A percentile compares a stretch with the other conserved stretches of the same genome.
Conservation (phyloP, 495 filamentous ascomycete genomes). For the Penicillium macrosclerotiorum region DNA sequence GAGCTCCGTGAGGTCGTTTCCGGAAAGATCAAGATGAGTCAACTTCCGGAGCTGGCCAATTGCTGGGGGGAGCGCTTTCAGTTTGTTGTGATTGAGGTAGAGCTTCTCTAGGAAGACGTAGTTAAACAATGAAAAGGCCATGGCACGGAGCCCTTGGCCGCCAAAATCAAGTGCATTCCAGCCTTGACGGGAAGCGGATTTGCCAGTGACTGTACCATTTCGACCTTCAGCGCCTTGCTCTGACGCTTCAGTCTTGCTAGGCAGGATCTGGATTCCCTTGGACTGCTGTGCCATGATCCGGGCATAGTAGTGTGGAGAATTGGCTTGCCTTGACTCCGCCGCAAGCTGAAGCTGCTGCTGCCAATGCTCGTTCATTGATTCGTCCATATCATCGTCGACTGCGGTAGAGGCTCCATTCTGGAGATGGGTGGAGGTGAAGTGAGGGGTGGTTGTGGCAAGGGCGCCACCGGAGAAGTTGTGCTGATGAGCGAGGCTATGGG, state of each 20-base stretch:
- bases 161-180: constrained; percentile 92
- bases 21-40: constrained; percentile 78
- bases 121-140: constrained; percentile 74
- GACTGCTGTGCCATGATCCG: constrained; percentile 55
- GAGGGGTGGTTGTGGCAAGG: constrained; percentile 68
- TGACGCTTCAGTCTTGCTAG: constrained; percentile 57
- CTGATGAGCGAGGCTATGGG: constrained; percentile 68
- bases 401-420: constrained; percentile 70
- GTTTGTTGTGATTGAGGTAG: constrained; percentile 87
- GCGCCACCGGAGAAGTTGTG: constrained; percentile 76
- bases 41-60: constrained; percentile 80
- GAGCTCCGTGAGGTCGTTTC: constrained; percentile 78
- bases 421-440: constrained; percentile 67
- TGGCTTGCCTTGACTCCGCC: constrained; percentile 65
- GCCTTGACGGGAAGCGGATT: constrained; percentile 66
- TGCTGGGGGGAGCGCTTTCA: constrained; percentile 68
- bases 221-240: constrained; percentile 61
- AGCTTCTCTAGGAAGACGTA: constrained; percentile 87
- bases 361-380: constrained; percentile 80
- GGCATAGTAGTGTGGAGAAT: constrained; percentile 64
- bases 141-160: constrained; percentile 82
- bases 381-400: constrained; percentile 54
- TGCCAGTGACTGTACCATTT: constrained; percentile 55
- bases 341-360: constrained; percentile 78
- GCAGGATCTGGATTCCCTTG: constrained; percentile 57